Evolutionary conservation across 306 rosid genomes (phyloP).

Genomic region (Medicago arabica): DNA sequence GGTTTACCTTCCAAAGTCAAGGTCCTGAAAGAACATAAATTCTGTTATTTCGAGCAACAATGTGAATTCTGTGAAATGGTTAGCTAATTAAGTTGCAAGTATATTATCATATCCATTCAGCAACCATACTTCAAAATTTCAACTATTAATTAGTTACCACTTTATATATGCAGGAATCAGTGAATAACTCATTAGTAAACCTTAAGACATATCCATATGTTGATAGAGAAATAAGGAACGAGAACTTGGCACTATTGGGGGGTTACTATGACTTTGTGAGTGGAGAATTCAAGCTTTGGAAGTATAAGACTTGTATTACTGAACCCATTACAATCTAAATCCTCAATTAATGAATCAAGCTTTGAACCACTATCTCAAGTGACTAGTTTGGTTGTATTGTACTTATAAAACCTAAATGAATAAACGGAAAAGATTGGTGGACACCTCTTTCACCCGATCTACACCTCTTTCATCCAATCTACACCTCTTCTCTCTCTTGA

Average conservation of each 20-base stretch:
- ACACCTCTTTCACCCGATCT: too few relatives aligned
- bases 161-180: slow-evolving; percentile 54
- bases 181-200: slow-evolving; percentile 61
- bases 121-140: not conserved
- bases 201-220: slow-evolving; percentile 64
- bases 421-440: too few relatives aligned
- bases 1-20: slow-evolving; percentile 57
- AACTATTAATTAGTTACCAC: not conserved
- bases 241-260: slow-evolving; percentile 45
- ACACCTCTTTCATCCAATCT: too few relatives aligned
- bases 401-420: too few relatives aligned
- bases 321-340: slow-evolving; percentile 12
- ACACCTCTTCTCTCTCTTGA: too few relatives aligned
- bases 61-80: slow-evolving; percentile 58
- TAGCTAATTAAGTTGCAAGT: not conserved
- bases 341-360: not conserved
- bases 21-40: slow-evolving; percentile 37
- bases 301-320: slow-evolving; percentile 34
- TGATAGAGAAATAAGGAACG: slow-evolving; percentile 30
- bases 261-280: slow-evolving; percentile 69
- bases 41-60: slow-evolving; percentile 18
- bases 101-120: not conserved
- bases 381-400: too few relatives aligned
- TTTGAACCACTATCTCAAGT: not conserved
- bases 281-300: slow-evolving; percentile 65